Base-by-base conservation (phyloP, 371 early-diverging fungal species). In the Cokeromyces recurvatus region DNA sequence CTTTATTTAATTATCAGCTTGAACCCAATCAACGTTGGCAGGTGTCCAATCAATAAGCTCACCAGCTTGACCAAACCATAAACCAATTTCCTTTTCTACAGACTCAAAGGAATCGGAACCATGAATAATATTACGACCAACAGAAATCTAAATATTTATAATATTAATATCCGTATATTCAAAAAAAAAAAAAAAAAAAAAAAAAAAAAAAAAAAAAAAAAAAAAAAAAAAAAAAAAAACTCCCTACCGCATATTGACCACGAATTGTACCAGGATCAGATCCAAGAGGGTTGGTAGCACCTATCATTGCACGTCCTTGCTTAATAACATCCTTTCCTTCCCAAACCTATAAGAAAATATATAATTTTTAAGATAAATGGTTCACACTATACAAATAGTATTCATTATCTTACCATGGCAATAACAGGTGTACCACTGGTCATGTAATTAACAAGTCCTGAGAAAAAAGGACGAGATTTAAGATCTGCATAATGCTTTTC, bases 261-360 rank as follows among this genome's bases (percentile, higher is more conserved):
- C 98, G 86, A 78, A 97, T 96, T 58, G 92, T 95, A 49, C 97
- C 97, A 47, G 92, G 87, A 32, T 75, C 83, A 50, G 94, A 85
- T 44, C 85, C 84, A 52, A 88, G 73, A 57, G 85, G 86, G 77
- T 84, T 81, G 59, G 85, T 85, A 64, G 79, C 90, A 50, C 97
- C 97, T 38, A 96, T 84, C 74, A 97, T 78, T 23, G 73, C 75
- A 61, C 98, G 87, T 51, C 92, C 93, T 46, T 87, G 84, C 61
- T 81, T 82, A 66, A 97, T 92, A 46, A 85, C 96, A 49, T 85
- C 81, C 77, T 91, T 89, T 50, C 97, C 96, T 69, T 81, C 80
- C 86, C 91, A 95, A 43, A 95, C 53, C 53, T 52, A 52, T 12
- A 15, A 2, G 11, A 35, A 22, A 14, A 38, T 22, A 24, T 22